A percentile compares a stretch with the other conserved stretches of the same genome.
Conservation (phyloP, 2,329 filamentous ascomycete genomes). For the Paradendryphiella salina region DNA sequence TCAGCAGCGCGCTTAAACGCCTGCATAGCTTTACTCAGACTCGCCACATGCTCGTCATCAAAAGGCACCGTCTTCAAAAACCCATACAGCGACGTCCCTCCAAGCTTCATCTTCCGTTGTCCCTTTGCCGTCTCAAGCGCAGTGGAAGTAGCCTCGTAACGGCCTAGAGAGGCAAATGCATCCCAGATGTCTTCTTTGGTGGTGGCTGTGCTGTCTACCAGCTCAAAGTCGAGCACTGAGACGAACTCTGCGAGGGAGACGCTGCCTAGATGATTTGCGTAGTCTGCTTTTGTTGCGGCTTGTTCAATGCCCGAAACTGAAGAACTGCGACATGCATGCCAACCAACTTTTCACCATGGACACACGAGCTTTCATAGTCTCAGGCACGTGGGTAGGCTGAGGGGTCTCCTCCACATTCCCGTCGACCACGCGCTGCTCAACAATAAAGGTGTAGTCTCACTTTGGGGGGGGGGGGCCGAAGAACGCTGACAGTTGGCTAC, state of each 20-base stretch:
- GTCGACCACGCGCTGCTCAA: too few species aligned
- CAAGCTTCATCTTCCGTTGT: not conserved
- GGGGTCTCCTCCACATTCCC: too few species aligned
- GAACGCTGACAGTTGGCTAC: too few species aligned
- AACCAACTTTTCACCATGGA: too few species aligned
- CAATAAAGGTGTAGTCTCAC: too few species aligned
- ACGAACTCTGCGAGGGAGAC: slow-evolving; percentile 1
- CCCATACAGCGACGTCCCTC: not conserved
- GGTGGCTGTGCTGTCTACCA: not conserved
- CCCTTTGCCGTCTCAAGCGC: not conserved
- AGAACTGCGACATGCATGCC: too few species aligned
- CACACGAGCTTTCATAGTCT: too few species aligned
- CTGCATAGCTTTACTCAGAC: not conserved
- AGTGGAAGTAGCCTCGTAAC: too few species aligned
- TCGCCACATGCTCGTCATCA: not conserved
- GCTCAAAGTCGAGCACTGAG: not conserved
- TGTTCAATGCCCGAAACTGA: too few species aligned
- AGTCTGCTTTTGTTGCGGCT: too few species aligned
- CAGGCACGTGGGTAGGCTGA: too few species aligned
- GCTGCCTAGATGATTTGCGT: slow-evolving; percentile 5
- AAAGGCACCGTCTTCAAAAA: not conserved
- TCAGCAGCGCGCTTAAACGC: not conserved
- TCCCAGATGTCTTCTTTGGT: slow-evolving; percentile 4
- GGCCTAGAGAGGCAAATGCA: not conserved
- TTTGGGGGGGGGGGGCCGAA: too few species aligned